Evolutionary conservation across 2,329 filamentous ascomycete species (phyloP).

Genomic region (Aspergillus brunneoviolaceus): DNA sequence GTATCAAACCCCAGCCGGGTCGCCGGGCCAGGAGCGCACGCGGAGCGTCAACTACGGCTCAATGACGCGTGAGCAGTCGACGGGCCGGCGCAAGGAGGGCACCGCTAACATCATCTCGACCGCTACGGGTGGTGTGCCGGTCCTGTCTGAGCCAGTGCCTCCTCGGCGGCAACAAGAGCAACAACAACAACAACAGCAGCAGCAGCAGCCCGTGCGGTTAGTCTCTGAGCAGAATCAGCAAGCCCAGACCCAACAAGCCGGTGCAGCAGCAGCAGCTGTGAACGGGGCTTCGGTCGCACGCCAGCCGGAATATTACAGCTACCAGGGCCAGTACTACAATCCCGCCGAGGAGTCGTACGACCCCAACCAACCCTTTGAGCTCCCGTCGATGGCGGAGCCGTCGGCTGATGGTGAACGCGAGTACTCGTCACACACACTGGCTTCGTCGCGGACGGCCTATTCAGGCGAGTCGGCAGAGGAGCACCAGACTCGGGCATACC

Average conservation of each 20-base stretch:
- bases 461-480: neutral
- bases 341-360: slow-evolving; percentile 11
- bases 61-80: slow-evolving; percentile 40
- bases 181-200: neutral
- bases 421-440: neutral
- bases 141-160: slow-evolving; percentile 27
- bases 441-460: slow-evolving; percentile 1
- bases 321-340: slow-evolving; percentile 15
- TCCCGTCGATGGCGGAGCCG: slow-evolving; percentile 12
- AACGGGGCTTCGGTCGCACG: neutral
- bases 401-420: slow-evolving; percentile 2
- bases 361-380: slow-evolving; percentile 18
- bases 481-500: neutral
- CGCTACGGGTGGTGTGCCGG: slow-evolving; percentile 23
- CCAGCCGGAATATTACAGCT: slow-evolving; percentile 11
- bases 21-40: slow-evolving; percentile 25
- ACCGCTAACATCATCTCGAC: slow-evolving; percentile 15
- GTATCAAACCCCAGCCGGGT: slow-evolving; percentile 28
- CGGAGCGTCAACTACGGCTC: slow-evolving; percentile 25
- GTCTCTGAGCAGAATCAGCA: neutral
- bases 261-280: neutral
- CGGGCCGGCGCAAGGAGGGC: slow-evolving; percentile 38
- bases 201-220: neutral
- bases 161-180: slow-evolving; percentile 16
- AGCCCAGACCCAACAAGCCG: neutral